These are phyloP conservation scores for Gossypium sturtianum DNA, from an alignment of 345 rosid species.

Conservation along the genomic window DNA sequence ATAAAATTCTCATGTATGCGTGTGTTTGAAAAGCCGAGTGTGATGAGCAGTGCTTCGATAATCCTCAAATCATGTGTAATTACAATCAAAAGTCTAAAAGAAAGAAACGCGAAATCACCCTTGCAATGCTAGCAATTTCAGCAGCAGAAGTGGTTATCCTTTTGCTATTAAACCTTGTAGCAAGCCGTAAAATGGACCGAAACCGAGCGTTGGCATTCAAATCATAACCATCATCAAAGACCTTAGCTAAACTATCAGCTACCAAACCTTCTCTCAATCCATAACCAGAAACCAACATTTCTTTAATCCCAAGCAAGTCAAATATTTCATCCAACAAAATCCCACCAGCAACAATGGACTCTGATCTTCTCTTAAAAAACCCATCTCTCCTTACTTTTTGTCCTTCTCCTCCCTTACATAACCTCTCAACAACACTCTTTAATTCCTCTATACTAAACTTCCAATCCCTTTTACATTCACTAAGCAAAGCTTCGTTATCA, in stretches of 20 bases:
- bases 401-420: conserved; percentile 42
- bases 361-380: conserved; percentile 54
- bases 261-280: conserved; percentile 63
- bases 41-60: too few species aligned
- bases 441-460: conserved; percentile 43
- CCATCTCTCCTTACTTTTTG: conserved; percentile 42
- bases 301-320: conserved; percentile 45
- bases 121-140: conserved; percentile 18
- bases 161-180: conserved; percentile 11
- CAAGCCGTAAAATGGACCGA: conserved; percentile 6
- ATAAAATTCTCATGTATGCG: too few species aligned
- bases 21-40: too few species aligned
- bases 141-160: conserved; percentile 46
- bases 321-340: conserved; percentile 66
- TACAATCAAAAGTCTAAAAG: neutral
- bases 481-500: conserved; percentile 19
- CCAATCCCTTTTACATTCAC: conserved; percentile 52
- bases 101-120: conserved; percentile 19
- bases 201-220: conserved; percentile 12
- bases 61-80: too few species aligned
- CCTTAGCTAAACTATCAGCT: conserved; percentile 46
- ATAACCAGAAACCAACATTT: conserved; percentile 67
- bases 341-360: conserved; percentile 65
- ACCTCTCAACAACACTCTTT: conserved; percentile 36
- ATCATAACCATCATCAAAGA: conserved; percentile 16